A percentile compares a stretch with the other conserved stretches of the same genome.
Conservation (phyloP, 768 basidiomycete genomes). For the Pleurotus djamor region DNA sequence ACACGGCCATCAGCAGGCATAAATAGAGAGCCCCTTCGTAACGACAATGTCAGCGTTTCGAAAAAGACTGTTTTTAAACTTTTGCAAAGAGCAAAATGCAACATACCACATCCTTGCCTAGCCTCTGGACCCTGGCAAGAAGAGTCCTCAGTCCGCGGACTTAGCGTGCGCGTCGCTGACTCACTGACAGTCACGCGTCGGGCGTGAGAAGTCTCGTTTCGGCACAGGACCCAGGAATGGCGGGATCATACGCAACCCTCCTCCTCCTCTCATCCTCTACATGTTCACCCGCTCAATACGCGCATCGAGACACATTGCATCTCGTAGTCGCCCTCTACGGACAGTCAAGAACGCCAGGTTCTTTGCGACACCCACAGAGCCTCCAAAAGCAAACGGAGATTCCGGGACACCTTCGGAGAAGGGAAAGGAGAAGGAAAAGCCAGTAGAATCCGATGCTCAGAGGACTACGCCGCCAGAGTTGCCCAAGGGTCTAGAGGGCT, state of each 20-base stretch:
- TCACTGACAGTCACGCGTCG: too few species aligned
- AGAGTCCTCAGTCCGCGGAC: too few species aligned
- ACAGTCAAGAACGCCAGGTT: background rate
- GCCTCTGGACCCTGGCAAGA: too few species aligned
- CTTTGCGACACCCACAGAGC: constrained; percentile 44
- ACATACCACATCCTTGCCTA: too few species aligned
- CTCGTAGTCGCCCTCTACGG: constrained; percentile 11
- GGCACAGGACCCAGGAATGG: background rate
- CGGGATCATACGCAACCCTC: background rate
- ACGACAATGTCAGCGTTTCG: background rate
- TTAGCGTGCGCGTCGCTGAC: too few species aligned
- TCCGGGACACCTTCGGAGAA: constrained; percentile 19
- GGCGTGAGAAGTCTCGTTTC: background rate
- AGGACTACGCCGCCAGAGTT: constrained; percentile 36
- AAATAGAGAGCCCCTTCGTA: too few species aligned
- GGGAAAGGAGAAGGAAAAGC: constrained; percentile 30
- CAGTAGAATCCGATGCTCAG: constrained; percentile 15
- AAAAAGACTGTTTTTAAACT: too few species aligned
- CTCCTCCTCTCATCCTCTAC: constrained; percentile 19
- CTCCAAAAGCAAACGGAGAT: constrained; percentile 18
- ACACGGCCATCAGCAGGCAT: too few species aligned
- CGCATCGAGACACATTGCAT: constrained; percentile 38
- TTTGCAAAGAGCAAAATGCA: too few species aligned
- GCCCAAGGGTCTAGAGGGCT: constrained; percentile 73
- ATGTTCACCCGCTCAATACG: constrained; percentile 70